Conservation (phyloP, 768 basidiomycete genomes). For the Coprinopsis sp. region DNA sequence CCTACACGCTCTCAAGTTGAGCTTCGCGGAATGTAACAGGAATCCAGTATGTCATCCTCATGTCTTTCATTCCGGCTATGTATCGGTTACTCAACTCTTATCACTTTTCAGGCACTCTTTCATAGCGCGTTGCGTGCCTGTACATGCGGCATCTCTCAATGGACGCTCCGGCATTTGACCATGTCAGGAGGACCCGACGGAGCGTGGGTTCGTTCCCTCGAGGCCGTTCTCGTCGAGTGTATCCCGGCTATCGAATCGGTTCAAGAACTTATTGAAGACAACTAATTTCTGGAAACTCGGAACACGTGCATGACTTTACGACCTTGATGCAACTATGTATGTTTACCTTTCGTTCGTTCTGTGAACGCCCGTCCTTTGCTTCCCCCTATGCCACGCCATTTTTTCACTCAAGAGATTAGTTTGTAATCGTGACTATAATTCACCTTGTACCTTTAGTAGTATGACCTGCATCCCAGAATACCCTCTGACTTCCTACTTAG, state of each 20-base stretch:
- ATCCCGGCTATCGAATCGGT: slow-evolving; percentile 7
- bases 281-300: too few relatives aligned
- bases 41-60: slow-evolving; percentile 4
- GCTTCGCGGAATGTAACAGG: slow-evolving; percentile 2
- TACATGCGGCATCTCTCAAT: not conserved
- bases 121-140: not conserved
- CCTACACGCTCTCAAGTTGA: slow-evolving; percentile 8
- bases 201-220: slow-evolving; percentile 7
- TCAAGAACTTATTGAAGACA: not conserved
- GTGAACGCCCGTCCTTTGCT: too few relatives aligned
- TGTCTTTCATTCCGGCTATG: not conserved
- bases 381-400: too few relatives aligned
- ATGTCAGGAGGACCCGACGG: slow-evolving; percentile 4
- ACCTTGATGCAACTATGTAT: too few relatives aligned
- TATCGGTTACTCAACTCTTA: not conserved
- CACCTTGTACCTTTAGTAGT: too few relatives aligned
- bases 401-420: too few relatives aligned
- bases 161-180: slow-evolving; percentile 6
- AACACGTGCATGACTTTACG: too few relatives aligned
- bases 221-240: slow-evolving; percentile 6
- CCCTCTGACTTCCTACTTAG: too few relatives aligned
- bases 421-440: too few relatives aligned
- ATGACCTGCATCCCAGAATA: too few relatives aligned
- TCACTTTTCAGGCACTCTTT: not conserved
- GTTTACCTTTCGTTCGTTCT: too few relatives aligned